phyloP scores from a whole-genome alignment of 331 rosid species.

The Erythrophleum ivorense region DNA sequence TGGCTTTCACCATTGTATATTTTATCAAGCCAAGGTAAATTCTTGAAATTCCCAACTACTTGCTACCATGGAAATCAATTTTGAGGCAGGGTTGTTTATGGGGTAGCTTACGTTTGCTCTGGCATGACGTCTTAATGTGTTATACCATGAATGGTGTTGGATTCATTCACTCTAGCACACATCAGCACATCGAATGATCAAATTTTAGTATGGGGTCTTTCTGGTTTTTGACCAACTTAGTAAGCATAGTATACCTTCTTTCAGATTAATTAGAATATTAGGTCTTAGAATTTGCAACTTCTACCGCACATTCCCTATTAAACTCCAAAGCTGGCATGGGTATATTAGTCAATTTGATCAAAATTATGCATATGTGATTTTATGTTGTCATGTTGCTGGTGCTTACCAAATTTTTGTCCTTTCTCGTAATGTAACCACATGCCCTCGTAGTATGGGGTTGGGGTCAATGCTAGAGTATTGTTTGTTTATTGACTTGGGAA shows the following conservation, averaged over 20 bases:
- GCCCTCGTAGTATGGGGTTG: not conserved
- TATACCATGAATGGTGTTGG: conserved; percentile 14
- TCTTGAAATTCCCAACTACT: conserved; percentile 12
- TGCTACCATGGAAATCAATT: conserved; percentile 11
- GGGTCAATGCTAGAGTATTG: not conserved
- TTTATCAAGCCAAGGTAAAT: conserved; percentile 92
- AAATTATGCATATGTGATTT: not conserved
- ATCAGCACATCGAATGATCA: not conserved
- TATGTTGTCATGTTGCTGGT: not conserved
- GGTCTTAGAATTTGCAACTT: not conserved
- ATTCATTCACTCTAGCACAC: not conserved
- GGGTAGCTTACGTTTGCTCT: conserved; percentile 5
- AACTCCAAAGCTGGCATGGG: not conserved
- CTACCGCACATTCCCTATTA: not conserved
- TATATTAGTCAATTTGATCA: not conserved
- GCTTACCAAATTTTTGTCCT: not conserved
- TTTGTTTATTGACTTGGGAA: not conserved
- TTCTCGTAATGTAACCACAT: not conserved
- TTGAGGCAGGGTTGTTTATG: conserved; percentile 17
- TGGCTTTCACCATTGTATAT: conserved; percentile 79
- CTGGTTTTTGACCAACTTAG: conserved; percentile 9
- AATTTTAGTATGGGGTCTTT: conserved; percentile 10
- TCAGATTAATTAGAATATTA: not conserved
- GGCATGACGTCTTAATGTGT: not conserved
- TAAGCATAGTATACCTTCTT: not conserved